These are phyloP conservation scores for Apiosordaria backusii DNA, from an alignment of 495 filamentous ascomycete genomes.

Conservation along the genomic window DNA sequence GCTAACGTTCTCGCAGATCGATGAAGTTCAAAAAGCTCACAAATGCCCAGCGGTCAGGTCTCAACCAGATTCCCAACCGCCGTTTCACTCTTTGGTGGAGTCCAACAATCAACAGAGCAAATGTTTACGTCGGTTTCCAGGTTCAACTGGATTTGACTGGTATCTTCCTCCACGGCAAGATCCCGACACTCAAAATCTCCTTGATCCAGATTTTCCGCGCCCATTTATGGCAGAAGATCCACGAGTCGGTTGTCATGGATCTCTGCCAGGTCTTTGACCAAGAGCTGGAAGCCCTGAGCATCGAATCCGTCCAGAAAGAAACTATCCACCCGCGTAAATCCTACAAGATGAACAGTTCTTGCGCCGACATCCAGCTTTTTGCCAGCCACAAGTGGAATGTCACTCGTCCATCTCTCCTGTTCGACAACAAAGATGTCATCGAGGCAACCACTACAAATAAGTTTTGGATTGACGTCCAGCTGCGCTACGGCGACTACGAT, in stretches of 20 bases:
- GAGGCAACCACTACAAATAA: constrained; percentile 96
- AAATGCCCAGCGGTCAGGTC: constrained; percentile 95
- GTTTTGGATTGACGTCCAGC: constrained; percentile 98
- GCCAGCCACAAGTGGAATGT: constrained; percentile 99
- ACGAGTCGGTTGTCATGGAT: constrained; percentile 99
- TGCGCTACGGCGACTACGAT: constrained; percentile 98
- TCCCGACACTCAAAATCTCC: constrained; percentile 97
- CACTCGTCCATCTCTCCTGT: constrained; percentile 84
- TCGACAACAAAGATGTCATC: constrained; percentile 95
- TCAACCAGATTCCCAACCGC: constrained; percentile 99
- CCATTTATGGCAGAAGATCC: constrained; percentile 99
- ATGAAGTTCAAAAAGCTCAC: constrained; percentile 99
- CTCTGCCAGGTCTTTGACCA: constrained; percentile 99
- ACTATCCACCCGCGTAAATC: constrained; percentile 99
- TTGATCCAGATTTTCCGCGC: constrained; percentile 99
- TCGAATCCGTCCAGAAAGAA: constrained; percentile 99
- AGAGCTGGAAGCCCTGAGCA: constrained; percentile 91
- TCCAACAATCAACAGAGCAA: constrained; percentile 73
- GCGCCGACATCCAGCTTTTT: constrained; percentile 96
- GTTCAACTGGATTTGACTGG: constrained; percentile 97
- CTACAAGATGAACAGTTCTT: constrained; percentile 99
- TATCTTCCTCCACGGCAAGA: constrained; percentile 99
- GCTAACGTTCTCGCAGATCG: constrained; percentile 36
- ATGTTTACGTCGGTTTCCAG: constrained; percentile 95
- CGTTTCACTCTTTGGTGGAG: constrained; percentile 99